Conservation (phyloP, 306 rosid genomes). For the Parietaria judaica region DNA sequence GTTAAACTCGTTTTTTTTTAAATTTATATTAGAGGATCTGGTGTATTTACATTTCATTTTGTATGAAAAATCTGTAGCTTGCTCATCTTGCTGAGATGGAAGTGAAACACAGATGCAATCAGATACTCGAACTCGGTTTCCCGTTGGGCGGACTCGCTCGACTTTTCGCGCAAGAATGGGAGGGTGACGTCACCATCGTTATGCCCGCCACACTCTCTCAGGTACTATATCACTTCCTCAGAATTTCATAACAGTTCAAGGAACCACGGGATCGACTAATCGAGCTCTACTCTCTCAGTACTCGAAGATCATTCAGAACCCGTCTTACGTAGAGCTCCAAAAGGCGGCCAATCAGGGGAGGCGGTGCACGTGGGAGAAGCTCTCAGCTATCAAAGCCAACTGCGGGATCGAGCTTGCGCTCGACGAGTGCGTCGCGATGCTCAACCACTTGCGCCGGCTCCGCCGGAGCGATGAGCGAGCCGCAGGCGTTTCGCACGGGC, state of each 20-base stretch:
- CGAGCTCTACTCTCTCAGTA: constrained; percentile 34
- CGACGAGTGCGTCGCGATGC: constrained; percentile 80
- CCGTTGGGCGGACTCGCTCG: constrained; percentile 87
- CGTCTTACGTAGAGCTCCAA: constrained; percentile 80
- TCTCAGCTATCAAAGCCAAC: constrained; percentile 88
- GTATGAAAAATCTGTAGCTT: constrained; percentile 45
- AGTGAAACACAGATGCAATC: constrained; percentile 92
- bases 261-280: too few relatives aligned
- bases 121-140: constrained; percentile 81
- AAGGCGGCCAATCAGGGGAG: constrained; percentile 97
- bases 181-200: constrained; percentile 91
- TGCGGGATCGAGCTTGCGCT: constrained; percentile 91
- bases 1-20: too few relatives aligned
- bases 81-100: constrained; percentile 96
- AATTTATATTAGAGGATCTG: too few relatives aligned
- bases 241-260: too few relatives aligned
- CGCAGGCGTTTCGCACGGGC: constrained; percentile 62
- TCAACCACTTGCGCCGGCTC: constrained; percentile 88
- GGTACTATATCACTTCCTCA: constrained; percentile 26
- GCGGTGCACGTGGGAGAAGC: constrained; percentile 98
- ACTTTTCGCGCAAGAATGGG: constrained; percentile 98
- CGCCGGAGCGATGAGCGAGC: constrained; percentile 69
- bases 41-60: constrained; percentile 7
- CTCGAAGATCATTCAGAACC: constrained; percentile 83
- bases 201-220: constrained; percentile 98